Evolutionary conservation across 2,329 filamentous ascomycete genomes (phyloP).

Genomic region (Exophiala mesophila): DNA sequence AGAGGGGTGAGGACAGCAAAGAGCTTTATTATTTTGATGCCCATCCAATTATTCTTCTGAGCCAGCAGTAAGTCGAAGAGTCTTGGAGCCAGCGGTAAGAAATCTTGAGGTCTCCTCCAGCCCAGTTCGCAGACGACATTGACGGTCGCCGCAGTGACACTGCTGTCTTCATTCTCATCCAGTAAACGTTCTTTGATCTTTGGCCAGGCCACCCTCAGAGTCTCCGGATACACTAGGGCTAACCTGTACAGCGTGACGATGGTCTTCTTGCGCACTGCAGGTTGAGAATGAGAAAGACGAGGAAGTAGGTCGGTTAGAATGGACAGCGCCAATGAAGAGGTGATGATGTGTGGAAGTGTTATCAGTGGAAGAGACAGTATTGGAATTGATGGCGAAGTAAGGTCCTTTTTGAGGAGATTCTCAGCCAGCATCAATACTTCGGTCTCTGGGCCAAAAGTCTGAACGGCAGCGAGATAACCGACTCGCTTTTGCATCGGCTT

Average conservation of each 20-base stretch:
- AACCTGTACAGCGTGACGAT: slow-evolving; percentile 90
- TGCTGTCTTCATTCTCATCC: slow-evolving; percentile 83
- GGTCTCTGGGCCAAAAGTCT: slow-evolving; percentile 92
- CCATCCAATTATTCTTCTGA: slow-evolving; percentile 98
- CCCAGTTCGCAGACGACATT: slow-evolving; percentile 96
- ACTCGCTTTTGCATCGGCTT: slow-evolving; percentile 95
- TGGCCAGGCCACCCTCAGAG: slow-evolving; percentile 86
- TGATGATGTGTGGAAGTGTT: slow-evolving; percentile 92
- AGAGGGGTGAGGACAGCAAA: slow-evolving; percentile 92
- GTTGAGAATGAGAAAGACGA: slow-evolving; percentile 77
- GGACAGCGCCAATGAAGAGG: slow-evolving; percentile 83
- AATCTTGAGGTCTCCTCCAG: slow-evolving; percentile 89
- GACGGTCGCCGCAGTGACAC: slow-evolving; percentile 90
- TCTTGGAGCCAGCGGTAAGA: slow-evolving; percentile 82
- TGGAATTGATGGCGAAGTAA: slow-evolving; percentile 65
- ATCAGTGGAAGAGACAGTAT: slow-evolving; percentile 81
- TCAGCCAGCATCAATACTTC: slow-evolving; percentile 97
- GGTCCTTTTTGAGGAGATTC: slow-evolving; percentile 83
- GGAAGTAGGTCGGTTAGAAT: slow-evolving; percentile 81
- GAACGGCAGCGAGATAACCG: slow-evolving; percentile 88
- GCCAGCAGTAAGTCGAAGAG: slow-evolving; percentile 90
- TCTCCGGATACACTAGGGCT: slow-evolving; percentile 94
- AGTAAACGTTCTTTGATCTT: slow-evolving; percentile 93
- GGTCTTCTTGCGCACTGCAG: slow-evolving; percentile 88
- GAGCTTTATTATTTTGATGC: slow-evolving; percentile 98